These are phyloP conservation scores for Lithospermum erythrorhizon DNA, from an alignment of 257 asterid genomes.

Conservation along the genomic window DNA sequence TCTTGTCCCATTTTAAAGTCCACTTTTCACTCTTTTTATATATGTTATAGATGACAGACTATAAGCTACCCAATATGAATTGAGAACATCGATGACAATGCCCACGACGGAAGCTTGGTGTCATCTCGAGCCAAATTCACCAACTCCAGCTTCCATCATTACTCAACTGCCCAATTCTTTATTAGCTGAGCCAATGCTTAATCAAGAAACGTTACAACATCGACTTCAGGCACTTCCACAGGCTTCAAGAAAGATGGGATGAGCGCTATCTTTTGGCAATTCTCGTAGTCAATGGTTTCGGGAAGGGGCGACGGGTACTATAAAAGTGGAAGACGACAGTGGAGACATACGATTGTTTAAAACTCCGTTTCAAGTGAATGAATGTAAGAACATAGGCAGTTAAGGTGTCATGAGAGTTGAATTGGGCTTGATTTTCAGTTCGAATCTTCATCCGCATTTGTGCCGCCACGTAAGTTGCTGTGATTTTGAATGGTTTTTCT, in stretches of 20 bases:
- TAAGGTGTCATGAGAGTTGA: slow-evolving; percentile 22
- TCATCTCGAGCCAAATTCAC: slow-evolving; percentile 9
- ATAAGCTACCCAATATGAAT: slow-evolving; percentile 28
- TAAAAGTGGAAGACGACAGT: slow-evolving; percentile 22
- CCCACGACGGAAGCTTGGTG: slow-evolving; percentile 43
- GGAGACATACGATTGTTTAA: slow-evolving; percentile 8
- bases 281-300: slow-evolving; percentile 26
- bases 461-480: too few species aligned
- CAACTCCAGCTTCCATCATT: slow-evolving; percentile 7
- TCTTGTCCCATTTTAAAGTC: too few species aligned
- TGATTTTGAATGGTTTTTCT: slow-evolving; percentile 28
- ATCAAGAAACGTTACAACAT: slow-evolving; percentile 64
- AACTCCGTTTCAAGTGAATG: too few species aligned
- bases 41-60: slow-evolving; percentile 19
- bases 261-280: slow-evolving; percentile 91
- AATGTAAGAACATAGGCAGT: slow-evolving; percentile 22
- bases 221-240: slow-evolving; percentile 58
- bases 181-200: slow-evolving; percentile 21
- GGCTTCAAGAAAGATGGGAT: slow-evolving; percentile 59
- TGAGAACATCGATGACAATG: slow-evolving; percentile 28
- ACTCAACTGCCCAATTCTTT: background rate
- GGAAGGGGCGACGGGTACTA: slow-evolving; percentile 31
- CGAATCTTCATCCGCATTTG: slow-evolving; percentile 3
- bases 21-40: too few species aligned
- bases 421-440: slow-evolving; percentile 22